Conservation (phyloP, 2,329 filamentous ascomycete genomes). For the Neopestalotiopsis sp. region DNA sequence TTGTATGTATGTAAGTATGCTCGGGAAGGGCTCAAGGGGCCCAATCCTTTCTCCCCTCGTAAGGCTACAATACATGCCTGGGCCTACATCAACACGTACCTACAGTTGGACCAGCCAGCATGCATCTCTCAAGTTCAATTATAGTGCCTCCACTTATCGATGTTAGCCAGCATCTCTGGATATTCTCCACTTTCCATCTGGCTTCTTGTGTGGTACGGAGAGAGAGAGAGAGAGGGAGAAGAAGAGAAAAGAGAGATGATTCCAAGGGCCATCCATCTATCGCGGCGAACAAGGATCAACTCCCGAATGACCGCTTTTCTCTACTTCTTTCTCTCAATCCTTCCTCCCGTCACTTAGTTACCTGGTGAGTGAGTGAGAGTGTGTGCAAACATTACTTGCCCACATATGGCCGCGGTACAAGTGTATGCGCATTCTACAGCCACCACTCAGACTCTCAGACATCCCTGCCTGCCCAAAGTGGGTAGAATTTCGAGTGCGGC, state of each 20-base stretch:
- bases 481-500: constrained; percentile 7
- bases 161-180: not conserved
- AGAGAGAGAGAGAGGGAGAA: not conserved
- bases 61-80: not conserved
- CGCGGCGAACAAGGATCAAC: not conserved
- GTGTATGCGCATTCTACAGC: not conserved
- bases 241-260: not conserved
- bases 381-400: not conserved
- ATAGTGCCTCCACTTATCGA: constrained; percentile 4
- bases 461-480: constrained; percentile 12
- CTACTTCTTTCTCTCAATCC: not conserved
- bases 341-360: not conserved
- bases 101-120: constrained; percentile 1
- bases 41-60: constrained; percentile 1
- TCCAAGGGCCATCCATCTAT: not conserved
- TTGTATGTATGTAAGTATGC: not conserved
- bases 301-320: not conserved
- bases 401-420: constrained; percentile 3
- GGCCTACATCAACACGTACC: not conserved
- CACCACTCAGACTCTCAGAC: not conserved
- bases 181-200: constrained; percentile 1
- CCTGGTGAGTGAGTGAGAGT: not conserved
- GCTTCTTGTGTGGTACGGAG: not conserved
- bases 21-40: not conserved
- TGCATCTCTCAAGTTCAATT: not conserved